Percentiles rank a stretch among this genome's conserved stretches.
These are phyloP conservation scores for Penstemon davidsonii DNA, from an alignment of 257 asterid genomes.

Conservation along the genomic window DNA sequence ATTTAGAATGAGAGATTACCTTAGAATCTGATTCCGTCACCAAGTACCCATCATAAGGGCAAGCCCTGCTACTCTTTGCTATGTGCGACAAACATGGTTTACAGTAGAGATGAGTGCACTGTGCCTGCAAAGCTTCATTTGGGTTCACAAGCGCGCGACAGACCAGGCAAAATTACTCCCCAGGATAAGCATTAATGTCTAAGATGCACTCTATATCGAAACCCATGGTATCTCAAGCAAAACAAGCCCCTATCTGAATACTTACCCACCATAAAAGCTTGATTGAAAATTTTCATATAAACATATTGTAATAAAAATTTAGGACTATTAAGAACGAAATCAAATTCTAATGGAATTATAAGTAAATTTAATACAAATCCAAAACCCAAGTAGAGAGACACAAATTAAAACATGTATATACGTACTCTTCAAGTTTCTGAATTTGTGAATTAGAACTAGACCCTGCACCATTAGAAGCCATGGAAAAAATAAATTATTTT, in stretches of 20 bases:
- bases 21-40: slow-evolving; percentile 82
- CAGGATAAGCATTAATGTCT: slow-evolving; percentile 80
- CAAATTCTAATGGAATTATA: too few species aligned
- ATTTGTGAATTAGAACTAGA: too few species aligned
- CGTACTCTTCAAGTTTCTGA: too few species aligned
- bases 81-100: slow-evolving; percentile 81
- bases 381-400: too few species aligned
- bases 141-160: slow-evolving; percentile 92
- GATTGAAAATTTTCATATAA: too few species aligned
- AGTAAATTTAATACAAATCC: too few species aligned
- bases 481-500: too few species aligned
- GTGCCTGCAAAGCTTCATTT: slow-evolving; percentile 78
- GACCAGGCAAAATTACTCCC: slow-evolving; percentile 91
- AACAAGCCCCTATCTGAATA: slow-evolving; percentile 7
- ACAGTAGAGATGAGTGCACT: slow-evolving; percentile 88
- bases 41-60: slow-evolving; percentile 91
- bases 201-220: slow-evolving; percentile 87
- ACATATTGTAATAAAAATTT: too few species aligned
- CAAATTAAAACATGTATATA: too few species aligned
- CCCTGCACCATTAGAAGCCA: too few species aligned
- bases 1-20: slow-evolving; percentile 39
- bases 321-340: too few species aligned
- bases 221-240: slow-evolving; percentile 55
- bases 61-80: slow-evolving; percentile 69
- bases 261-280: too few species aligned